Evolutionary conservation across 1,284 basidiomycete species (phyloP).

Genomic region (Lentinula novae-zelandiae): DNA sequence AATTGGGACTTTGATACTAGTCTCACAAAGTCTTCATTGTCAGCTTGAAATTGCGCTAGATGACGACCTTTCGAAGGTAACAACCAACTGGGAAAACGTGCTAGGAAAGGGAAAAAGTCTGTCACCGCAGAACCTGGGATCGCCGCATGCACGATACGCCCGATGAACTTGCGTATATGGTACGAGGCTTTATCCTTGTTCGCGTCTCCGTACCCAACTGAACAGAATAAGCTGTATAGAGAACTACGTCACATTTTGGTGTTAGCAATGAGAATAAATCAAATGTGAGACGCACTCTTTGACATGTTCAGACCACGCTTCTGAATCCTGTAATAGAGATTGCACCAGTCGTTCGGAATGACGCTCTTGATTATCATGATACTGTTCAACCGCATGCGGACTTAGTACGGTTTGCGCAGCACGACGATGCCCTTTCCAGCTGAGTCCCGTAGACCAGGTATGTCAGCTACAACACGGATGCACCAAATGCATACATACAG

Average conservation of each 20-base stretch:
- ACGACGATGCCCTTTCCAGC: constrained; percentile 9
- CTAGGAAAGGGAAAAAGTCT: constrained; percentile 1
- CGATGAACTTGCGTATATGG: not conserved
- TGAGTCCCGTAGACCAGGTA: not conserved
- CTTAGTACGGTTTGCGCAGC: constrained; percentile 1
- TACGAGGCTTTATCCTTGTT: not conserved
- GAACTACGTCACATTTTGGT: not conserved
- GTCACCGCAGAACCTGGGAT: constrained; percentile 4
- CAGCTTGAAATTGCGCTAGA: constrained; percentile 1
- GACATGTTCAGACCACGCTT: not conserved
- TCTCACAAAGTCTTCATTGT: not conserved
- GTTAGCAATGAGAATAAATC: not conserved
- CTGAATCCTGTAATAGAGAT: not conserved
- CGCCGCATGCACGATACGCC: not conserved
- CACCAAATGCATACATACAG: not conserved
- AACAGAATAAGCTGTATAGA: not conserved
- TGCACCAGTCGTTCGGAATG: not conserved
- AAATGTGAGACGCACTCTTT: not conserved
- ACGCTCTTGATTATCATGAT: not conserved
- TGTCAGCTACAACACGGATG: not conserved
- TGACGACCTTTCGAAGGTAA: not conserved
- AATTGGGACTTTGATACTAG: not conserved
- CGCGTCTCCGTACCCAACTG: not conserved
- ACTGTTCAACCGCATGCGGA: not conserved
- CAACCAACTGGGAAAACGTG: not conserved